phyloP scores from a whole-genome alignment of 768 basidiomycete genomes.

The Termitomyces sp. region DNA sequence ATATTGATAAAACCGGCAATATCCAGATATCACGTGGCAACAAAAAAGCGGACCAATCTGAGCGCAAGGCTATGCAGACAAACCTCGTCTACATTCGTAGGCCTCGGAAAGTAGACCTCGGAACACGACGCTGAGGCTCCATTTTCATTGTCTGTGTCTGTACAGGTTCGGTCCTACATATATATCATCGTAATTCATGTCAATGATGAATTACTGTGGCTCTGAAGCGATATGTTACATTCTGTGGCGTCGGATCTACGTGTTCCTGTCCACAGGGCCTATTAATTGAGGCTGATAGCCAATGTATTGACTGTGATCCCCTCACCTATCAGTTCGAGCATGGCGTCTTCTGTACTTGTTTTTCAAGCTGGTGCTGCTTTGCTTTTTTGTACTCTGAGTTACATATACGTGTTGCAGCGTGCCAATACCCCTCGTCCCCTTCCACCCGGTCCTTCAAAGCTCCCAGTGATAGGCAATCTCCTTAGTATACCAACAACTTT shows the following conservation, averaged over 20 bases:
- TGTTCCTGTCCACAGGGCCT: background rate
- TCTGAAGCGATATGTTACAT: background rate
- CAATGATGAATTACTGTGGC: too few relatives aligned
- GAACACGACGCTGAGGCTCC: too few relatives aligned
- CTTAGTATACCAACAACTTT: conserved; percentile 4
- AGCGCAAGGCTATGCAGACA: too few relatives aligned
- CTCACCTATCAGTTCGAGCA: background rate
- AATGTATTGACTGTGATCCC: background rate
- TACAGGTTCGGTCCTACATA: too few relatives aligned
- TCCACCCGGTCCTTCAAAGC: conserved; percentile 3
- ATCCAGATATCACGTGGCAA: too few relatives aligned
- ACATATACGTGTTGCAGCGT: background rate
- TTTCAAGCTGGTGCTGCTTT: background rate
- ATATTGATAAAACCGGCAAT: too few relatives aligned
- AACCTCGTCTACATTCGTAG: too few relatives aligned
- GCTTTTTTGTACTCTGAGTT: background rate
- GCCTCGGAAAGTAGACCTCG: too few relatives aligned
- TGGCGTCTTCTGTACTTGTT: background rate
- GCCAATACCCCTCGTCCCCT: conserved; percentile 1
- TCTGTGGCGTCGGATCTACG: background rate
- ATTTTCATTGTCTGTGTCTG: too few relatives aligned
- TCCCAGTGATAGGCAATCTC: conserved; percentile 11
- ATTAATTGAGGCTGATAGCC: background rate
- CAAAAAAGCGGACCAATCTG: too few relatives aligned
- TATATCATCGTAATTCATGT: too few relatives aligned